Evolutionary conservation across 2,329 filamentous ascomycete species (phyloP).

Genomic region (Tolypocladium cylindrosporum): DNA sequence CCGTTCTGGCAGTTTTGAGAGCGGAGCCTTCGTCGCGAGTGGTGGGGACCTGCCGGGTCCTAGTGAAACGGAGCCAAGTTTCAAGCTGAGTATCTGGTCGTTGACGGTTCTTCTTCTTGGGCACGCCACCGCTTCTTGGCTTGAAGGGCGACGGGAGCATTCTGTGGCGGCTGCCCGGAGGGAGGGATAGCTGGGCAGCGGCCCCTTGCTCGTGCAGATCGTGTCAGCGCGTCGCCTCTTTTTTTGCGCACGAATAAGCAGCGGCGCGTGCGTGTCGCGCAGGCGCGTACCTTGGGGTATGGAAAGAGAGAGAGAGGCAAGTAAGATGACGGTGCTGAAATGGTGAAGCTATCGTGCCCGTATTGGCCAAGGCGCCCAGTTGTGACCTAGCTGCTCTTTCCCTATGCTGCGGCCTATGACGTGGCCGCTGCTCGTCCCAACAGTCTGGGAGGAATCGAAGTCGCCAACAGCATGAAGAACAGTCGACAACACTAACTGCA

Average conservation of each 20-base stretch:
- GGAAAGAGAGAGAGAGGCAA: no score
- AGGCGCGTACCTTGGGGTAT: neutral
- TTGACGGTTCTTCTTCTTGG: slow-evolving; percentile 1
- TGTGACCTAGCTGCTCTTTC: no score
- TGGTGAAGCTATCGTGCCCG: neutral
- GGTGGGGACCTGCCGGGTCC: slow-evolving; percentile 2
- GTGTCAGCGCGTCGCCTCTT: neutral
- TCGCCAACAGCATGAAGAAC: neutral
- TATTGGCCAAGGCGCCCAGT: neutral
- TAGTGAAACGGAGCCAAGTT: slow-evolving; percentile 8
- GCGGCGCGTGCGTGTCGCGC: neutral
- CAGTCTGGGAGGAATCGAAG: neutral
- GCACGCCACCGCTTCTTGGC: neutral
- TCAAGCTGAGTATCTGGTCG: slow-evolving; percentile 2
- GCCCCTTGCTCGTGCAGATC: neutral
- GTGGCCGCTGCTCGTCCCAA: neutral
- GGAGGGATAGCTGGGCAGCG: neutral
- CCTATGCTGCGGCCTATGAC: neutral
- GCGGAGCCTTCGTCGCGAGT: neutral
- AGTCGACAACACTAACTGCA: no score
- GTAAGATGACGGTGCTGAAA: neutral
- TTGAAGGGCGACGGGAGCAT: neutral
- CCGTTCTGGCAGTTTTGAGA: neutral
- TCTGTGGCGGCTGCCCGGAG: neutral
- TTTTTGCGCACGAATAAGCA: neutral